These are phyloP conservation scores for Termitomyces sp. DNA, from an alignment of 1,284 basidiomycete species.

Conservation along the genomic window DNA sequence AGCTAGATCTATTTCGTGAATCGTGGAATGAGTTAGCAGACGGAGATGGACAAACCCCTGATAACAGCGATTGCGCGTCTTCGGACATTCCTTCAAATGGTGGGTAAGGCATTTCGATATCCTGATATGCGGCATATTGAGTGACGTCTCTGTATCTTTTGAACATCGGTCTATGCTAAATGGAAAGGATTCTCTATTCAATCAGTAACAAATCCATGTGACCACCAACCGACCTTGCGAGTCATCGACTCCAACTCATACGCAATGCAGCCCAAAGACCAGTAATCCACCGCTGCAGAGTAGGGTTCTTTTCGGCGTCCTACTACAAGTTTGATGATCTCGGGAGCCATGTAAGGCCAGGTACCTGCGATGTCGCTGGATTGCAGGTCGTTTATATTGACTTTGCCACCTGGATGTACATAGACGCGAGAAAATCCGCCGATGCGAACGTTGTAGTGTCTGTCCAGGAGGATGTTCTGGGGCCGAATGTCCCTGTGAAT, in stretches of 20 bases:
- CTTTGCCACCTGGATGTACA: not conserved
- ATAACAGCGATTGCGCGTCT: not conserved
- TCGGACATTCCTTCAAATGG: conserved; percentile 2
- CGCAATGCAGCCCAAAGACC: conserved; percentile 5
- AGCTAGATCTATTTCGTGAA: not conserved
- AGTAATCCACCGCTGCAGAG: not conserved
- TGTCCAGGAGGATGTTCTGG: not conserved
- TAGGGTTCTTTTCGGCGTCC: not conserved
- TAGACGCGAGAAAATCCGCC: not conserved
- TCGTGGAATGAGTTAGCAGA: not conserved
- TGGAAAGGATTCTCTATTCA: not conserved
- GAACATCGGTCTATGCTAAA: not conserved
- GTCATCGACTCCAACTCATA: conserved; percentile 1
- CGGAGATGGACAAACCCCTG: not conserved
- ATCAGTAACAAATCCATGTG: not conserved
- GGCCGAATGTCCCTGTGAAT: conserved; percentile 1
- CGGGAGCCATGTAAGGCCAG: conserved; percentile 1
- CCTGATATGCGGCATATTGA: not conserved
- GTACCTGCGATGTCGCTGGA: not conserved
- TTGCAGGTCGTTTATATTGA: not conserved
- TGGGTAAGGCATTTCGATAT: not conserved
- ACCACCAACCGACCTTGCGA: not conserved
- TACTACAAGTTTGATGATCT: not conserved
- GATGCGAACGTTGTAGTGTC: not conserved
- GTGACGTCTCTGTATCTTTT: not conserved